phyloP scores from a whole-genome alignment of 257 asterid genomes.

The Nicotiana obtusifolia region DNA sequence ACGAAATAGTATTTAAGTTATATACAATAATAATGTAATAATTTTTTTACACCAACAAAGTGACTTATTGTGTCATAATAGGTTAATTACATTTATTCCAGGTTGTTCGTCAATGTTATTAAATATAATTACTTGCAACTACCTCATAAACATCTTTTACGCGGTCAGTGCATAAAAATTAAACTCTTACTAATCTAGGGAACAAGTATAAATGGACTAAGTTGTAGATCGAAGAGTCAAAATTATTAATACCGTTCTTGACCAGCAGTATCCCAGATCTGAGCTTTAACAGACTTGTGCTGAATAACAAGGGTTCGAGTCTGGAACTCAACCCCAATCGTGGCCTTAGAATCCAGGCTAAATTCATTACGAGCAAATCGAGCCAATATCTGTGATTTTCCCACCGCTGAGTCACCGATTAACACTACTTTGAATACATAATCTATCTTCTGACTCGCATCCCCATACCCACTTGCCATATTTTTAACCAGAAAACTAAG shows the following conservation, averaged over 20 bases:
- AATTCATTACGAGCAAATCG: conserved; percentile 14
- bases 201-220: too few species aligned
- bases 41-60: too few species aligned
- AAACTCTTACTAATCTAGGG: too few species aligned
- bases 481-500: not conserved
- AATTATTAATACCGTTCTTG: conserved; percentile 9
- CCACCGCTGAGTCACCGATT: conserved; percentile 18
- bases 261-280: conserved; percentile 23
- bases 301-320: conserved; percentile 4
- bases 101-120: too few species aligned
- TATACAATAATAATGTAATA: too few species aligned
- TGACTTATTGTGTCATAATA: too few species aligned
- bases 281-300: conserved; percentile 15
- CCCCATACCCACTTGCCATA: conserved; percentile 7
- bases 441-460: conserved; percentile 8
- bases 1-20: too few species aligned
- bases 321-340: conserved; percentile 18
- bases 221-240: too few species aligned
- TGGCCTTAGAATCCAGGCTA: conserved; percentile 12
- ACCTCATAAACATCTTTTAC: too few species aligned
- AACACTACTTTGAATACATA: conserved; percentile 13
- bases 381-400: conserved; percentile 9
- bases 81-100: too few species aligned
- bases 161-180: too few species aligned
- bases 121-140: too few species aligned